Evolutionary conservation across 2,329 filamentous ascomycete species (phyloP).

Genomic region (Cylindrodendrum hubeiense): DNA sequence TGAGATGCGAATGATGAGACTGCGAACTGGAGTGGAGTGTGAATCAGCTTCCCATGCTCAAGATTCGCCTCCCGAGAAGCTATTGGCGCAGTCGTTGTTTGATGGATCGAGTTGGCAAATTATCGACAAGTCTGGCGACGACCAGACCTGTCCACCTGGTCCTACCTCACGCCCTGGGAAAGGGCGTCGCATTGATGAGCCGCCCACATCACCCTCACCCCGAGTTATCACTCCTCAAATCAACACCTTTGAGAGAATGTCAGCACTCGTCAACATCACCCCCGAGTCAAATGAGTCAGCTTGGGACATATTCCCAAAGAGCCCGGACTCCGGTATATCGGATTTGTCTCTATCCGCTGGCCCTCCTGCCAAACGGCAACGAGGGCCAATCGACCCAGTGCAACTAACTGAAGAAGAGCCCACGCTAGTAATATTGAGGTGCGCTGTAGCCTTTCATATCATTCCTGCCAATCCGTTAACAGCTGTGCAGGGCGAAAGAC

Average conservation of each 20-base stretch:
- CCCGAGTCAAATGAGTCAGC: background rate
- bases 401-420: background rate
- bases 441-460: background rate
- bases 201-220: background rate
- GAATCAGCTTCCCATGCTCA: background rate
- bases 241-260: background rate
- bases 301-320: background rate
- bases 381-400: background rate
- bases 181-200: background rate
- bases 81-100: background rate
- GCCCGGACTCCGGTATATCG: constrained; percentile 24
- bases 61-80: background rate
- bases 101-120: constrained; percentile 25
- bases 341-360: constrained; percentile 8
- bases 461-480: background rate
- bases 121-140: background rate
- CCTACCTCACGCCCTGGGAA: background rate
- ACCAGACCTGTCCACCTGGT: background rate
- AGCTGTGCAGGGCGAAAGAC: background rate
- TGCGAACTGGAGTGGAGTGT: background rate
- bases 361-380: background rate
- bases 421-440: background rate
- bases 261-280: background rate
- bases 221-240: background rate
- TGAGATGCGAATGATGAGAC: constrained; percentile 24